These are phyloP conservation scores for Fusarium redolens DNA, from an alignment of 2,329 filamentous ascomycete genomes.

Conservation along the genomic window DNA sequence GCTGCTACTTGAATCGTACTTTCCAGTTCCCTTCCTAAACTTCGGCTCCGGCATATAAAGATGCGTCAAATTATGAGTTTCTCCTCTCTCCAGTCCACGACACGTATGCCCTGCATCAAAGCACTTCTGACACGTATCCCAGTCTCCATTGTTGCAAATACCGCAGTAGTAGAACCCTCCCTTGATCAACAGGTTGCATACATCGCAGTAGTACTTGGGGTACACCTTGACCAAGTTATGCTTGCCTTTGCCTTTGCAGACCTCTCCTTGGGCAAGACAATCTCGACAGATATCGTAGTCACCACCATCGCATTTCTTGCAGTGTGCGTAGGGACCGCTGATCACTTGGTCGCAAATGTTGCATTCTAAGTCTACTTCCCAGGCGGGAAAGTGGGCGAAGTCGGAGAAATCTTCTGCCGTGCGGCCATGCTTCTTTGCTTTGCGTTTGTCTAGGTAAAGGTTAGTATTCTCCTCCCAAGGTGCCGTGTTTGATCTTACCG, in stretches of 20 bases:
- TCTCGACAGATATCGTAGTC: conserved; percentile 31
- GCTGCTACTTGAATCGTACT: background rate
- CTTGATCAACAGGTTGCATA: conserved; percentile 16
- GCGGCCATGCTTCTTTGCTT: conserved; percentile 33
- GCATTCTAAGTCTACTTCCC: background rate
- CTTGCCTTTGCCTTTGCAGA: conserved; percentile 20
- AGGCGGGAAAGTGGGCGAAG: conserved; percentile 23
- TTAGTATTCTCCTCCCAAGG: accelerated
- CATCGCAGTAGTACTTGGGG: conserved; percentile 23
- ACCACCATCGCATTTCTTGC: conserved; percentile 27
- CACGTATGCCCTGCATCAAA: conserved; percentile 26
- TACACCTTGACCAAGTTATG: conserved; percentile 33
- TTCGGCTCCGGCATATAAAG: conserved; percentile 10
- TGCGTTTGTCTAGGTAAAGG: conserved; percentile 5
- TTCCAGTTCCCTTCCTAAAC: background rate
- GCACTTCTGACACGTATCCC: conserved; percentile 25
- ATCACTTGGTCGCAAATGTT: conserved; percentile 27
- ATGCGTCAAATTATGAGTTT: background rate
- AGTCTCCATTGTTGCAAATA: conserved; percentile 19
- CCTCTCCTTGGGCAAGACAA: conserved; percentile 20
- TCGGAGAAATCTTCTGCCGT: conserved; percentile 13
- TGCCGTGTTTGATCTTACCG: background rate
- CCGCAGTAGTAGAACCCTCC: conserved; percentile 27
- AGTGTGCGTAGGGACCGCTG: conserved; percentile 31
- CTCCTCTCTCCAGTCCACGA: background rate